A percentile compares a stretch with the other conserved stretches of the same genome.
These are phyloP conservation scores for Conticribra guillardii DNA, from an alignment of 108 stramenopile species.

Conservation along the genomic window DNA sequence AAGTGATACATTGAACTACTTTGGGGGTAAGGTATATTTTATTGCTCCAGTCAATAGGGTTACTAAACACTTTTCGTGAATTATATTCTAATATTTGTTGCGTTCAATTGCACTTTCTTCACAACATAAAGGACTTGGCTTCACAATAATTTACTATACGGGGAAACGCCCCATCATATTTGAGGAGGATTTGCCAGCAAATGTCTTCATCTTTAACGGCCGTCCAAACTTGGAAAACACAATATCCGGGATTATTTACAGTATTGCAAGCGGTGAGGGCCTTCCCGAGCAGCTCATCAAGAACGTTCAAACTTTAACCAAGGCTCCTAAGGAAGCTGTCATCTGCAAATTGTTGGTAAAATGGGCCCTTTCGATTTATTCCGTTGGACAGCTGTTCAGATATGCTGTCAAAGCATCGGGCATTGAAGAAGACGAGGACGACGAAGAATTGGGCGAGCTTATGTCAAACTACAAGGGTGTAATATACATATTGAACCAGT, in stretches of 20 bases:
- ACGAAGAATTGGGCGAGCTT: no score
- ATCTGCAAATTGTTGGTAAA: slow-evolving; percentile 19
- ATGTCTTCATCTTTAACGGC: slow-evolving; percentile 34
- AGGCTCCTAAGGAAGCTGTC: slow-evolving; percentile 19
- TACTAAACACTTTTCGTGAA: no score
- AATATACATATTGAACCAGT: no score
- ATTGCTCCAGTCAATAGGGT: no score
- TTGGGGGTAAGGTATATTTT: no score
- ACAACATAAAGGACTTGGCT: slow-evolving; percentile 17
- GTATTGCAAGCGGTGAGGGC: slow-evolving; percentile 15
- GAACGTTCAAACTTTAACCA: neutral
- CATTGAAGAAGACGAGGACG: slow-evolving; percentile 5
- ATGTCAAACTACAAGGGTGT: no score
- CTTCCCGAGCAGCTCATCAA: slow-evolving; percentile 32
- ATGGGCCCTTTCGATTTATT: slow-evolving; percentile 32
- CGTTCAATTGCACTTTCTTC: no score
- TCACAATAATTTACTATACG: slow-evolving; percentile 42
- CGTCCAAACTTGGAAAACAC: slow-evolving; percentile 34
- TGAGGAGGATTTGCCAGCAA: slow-evolving; percentile 28
- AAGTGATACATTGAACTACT: no score
- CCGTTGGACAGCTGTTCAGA: slow-evolving; percentile 40
- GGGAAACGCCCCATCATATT: slow-evolving; percentile 33
- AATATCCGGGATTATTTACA: slow-evolving; percentile 23
- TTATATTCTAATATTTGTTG: slow-evolving; percentile 30
- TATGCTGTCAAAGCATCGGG: slow-evolving; percentile 29